Conservation (phyloP, 2,329 filamentous ascomycete genomes). For the Alternaria sp. region DNA sequence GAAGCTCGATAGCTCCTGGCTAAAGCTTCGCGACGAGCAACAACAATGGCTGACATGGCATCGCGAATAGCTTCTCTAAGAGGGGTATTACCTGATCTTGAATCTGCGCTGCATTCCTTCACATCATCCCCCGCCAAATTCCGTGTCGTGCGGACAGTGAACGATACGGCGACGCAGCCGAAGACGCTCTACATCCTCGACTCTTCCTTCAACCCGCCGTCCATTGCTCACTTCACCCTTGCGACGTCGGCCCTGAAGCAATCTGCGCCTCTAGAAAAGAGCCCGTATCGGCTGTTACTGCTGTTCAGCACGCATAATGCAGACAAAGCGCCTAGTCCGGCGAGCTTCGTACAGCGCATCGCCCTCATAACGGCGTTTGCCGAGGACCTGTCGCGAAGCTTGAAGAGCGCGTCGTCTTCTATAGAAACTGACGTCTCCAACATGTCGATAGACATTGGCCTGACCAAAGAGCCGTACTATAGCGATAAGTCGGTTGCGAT, state of each 20-base stretch:
- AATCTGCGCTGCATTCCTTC: slow-evolving; percentile 45
- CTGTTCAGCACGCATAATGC: slow-evolving; percentile 71
- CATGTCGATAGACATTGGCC: slow-evolving; percentile 67
- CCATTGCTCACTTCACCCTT: slow-evolving; percentile 65
- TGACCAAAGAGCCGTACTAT: slow-evolving; percentile 78
- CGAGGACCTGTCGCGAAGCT: slow-evolving; percentile 56
- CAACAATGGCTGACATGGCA: slow-evolving; percentile 39
- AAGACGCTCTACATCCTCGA: slow-evolving; percentile 68
- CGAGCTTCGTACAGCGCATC: slow-evolving; percentile 71
- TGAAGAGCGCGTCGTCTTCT: slow-evolving; percentile 19
- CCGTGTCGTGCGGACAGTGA: slow-evolving; percentile 48
- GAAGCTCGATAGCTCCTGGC: not conserved
- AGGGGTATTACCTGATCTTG: slow-evolving; percentile 44
- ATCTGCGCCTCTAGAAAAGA: slow-evolving; percentile 40
- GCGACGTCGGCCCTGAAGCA: slow-evolving; percentile 62
- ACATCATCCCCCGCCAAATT: slow-evolving; percentile 46
- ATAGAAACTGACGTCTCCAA: slow-evolving; percentile 19
- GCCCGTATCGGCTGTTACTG: slow-evolving; percentile 62
- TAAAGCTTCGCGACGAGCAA: not conserved
- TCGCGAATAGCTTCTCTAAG: slow-evolving; percentile 40
- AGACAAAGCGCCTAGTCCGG: slow-evolving; percentile 72
- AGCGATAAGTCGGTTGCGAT: slow-evolving; percentile 73
- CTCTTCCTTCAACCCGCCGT: slow-evolving; percentile 72
- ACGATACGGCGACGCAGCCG: slow-evolving; percentile 42
- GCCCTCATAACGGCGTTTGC: slow-evolving; percentile 77